Base-by-base conservation (phyloP, 192 early-diverging fungal genomes). In the Helicostylum pulchrum region DNA sequence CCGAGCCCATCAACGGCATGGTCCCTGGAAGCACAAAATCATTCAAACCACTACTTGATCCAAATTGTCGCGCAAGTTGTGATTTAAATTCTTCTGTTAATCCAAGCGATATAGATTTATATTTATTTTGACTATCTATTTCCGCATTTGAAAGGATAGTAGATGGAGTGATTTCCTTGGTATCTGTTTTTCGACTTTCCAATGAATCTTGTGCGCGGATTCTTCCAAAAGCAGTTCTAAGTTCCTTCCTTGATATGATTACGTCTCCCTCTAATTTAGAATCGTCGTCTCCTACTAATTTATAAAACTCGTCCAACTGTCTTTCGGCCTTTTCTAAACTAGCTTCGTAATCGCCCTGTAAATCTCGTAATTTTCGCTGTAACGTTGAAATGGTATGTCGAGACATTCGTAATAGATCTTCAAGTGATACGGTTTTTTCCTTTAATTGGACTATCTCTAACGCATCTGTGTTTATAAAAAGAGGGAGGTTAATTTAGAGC, bases 381-480 rank as follows among this genome's bases (percentile, higher is more conserved):
- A 92, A 65, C 6, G 88, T 86, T 58, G 85, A 82, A 26, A 92
- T 88, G 2, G 87, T 90, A 39, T 90, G 86, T 1, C 90, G 77
- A 23, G 90, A 90, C 73, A 89, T 86, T 4, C 88, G 87, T 21
- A 92, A 71, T 8, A 73, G 44, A 53, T 73, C 71, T 54, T 73
- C 71, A 8, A 92, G 36, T 14, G 71, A 73, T 7, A 26, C 26
- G n/a, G 66, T 53, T 20, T 73, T 73, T 51, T 73, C 71, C 66
- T 88, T 88, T 0, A 92, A 75, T 55, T 87, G 84, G 39, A 36
- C 50, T 2, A 65, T 30, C 17, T 52, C 67, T 12, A 73, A 21
- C 20, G 58, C 71, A 57, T 77, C 75, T 58, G 43, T 57, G 0
- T 43, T 11, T 12, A 54, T 14, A 32, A 54, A 32, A 17, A 17